A percentile compares a stretch with the other conserved stretches of the same genome.
Conservation (phyloP, 73 alveolate genomes). For the Durusdinium trenchii region DNA sequence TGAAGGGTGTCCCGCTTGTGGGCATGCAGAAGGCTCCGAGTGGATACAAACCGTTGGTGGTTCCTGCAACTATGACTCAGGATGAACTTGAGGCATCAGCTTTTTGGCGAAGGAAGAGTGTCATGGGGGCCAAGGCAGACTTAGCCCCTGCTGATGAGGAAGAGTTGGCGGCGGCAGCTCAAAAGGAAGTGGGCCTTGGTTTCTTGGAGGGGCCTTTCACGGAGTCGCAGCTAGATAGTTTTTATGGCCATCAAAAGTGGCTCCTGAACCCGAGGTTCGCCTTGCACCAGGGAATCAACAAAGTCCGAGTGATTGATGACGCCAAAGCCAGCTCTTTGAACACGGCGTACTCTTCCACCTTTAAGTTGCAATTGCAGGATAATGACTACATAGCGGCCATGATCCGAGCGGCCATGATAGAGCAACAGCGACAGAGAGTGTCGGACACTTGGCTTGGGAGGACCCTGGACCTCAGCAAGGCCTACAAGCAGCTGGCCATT, state of each 20-base stretch:
- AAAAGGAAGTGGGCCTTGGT: neutral
- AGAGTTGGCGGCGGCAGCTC: neutral
- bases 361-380: conserved; percentile 11
- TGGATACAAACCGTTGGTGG: neutral
- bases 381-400: neutral
- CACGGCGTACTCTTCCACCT: neutral
- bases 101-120: neutral
- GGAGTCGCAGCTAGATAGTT: neutral
- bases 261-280: neutral
- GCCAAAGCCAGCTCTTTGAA: neutral
- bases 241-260: neutral
- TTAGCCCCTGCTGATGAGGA: neutral
- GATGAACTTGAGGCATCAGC: neutral
- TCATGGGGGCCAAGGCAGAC: neutral
- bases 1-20: neutral
- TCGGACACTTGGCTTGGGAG: neutral
- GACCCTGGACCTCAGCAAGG: conserved; percentile 6
- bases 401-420: neutral
- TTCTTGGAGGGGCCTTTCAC: conserved; percentile 12
- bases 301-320: conserved; percentile 16
- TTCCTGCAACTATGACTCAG: neutral
- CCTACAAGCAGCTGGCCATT: neutral
- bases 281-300: neutral
- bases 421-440: too few species aligned
- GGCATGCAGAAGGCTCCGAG: neutral